A percentile compares a stretch with the other conserved stretches of the same genome.
phyloP scores from a whole-genome alignment of 108 stramenopile genomes.

The Nitzschia sp. region DNA sequence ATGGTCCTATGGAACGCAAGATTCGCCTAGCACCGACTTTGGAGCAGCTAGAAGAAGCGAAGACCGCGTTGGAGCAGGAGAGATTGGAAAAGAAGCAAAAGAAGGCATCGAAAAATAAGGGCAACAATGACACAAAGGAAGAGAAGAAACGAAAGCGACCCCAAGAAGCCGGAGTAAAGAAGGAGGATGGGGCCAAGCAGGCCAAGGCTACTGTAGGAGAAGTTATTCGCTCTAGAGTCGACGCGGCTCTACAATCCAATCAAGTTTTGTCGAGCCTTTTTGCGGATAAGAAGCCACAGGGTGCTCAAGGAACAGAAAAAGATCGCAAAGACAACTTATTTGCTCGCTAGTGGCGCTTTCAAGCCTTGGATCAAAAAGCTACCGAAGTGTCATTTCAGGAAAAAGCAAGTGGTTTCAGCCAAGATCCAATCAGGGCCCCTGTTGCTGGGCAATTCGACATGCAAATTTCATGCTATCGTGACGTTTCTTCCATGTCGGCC shows the following conservation, averaged over 20 bases:
- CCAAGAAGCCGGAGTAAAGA: conserved; percentile 10
- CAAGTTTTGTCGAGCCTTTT: conserved; percentile 51
- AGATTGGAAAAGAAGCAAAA: conserved; percentile 19
- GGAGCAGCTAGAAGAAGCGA: conserved; percentile 44
- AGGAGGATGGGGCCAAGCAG: background rate
- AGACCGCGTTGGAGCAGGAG: conserved; percentile 42
- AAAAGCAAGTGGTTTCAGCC: too few species aligned
- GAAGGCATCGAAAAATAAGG: conserved; percentile 16
- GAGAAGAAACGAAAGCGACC: conserved; percentile 14
- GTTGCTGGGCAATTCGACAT: too few species aligned
- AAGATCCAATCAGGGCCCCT: too few species aligned
- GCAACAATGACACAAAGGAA: background rate
- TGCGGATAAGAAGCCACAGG: conserved; percentile 10
- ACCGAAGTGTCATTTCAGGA: too few species aligned
- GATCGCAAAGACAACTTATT: conserved; percentile 52
- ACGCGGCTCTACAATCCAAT: conserved; percentile 40
- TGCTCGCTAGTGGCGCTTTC: conserved; percentile 20
- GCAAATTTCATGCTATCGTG: too few species aligned
- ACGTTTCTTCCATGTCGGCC: too few species aligned
- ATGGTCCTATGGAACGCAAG: conserved; percentile 63
- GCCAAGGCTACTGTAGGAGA: background rate
- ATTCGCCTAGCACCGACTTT: conserved; percentile 71
- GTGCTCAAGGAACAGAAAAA: conserved; percentile 28
- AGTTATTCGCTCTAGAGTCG: conserved; percentile 37
- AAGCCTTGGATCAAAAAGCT: too few species aligned